Base-by-base conservation (phyloP, 2,329 filamentous ascomycete species). In the Anthostomella pinea region DNA sequence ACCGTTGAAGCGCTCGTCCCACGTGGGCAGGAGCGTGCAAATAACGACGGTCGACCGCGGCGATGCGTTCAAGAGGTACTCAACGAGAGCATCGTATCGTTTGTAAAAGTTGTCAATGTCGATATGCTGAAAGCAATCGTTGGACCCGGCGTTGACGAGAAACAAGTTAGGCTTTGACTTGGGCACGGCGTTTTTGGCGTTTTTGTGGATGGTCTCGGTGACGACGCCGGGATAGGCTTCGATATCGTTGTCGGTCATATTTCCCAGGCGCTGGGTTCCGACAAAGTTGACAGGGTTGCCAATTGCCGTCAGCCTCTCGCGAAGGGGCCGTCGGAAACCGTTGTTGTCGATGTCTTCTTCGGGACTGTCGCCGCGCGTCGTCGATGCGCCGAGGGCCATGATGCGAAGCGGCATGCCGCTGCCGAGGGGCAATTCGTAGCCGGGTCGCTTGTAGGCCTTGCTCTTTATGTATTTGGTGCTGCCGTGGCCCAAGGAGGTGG, bases 121-220 rank as follows among this genome's bases (percentile, higher is more conserved):
- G 34, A 59, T 46, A 18, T 57, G 50, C 41, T 56, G 52, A 41
- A 58, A 56, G 29, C 59, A 61, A 31, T 64, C 59, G 31, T 63
- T 63, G 33, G 60, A 60, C 8, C 60, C 60, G 14, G 58, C 58
- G 38, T 62, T 61, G 27, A 64, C 48, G n/a, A 60, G 49, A 33
- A 62, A 56, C 3, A 62, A 29, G 36, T 64, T 60, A 11, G 60
- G 60, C 27, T 52, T 54, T 35, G 50, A 53, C 8, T 47, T 34
- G 4, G 52, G 47, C 6, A 59, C 52, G 13, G 56, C 54, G n/a
- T 50, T 39, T 30, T 44, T 39, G 2, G 58, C 59, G 22, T 58
- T 54, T 24, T 45, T 46, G 14, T 54, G 50, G 11, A 62, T 60
- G 19, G 55, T 49, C 15, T 51, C 43, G 10, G 61, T 57, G 29